phyloP scores from a whole-genome alignment of 208 protist genomes.

The Polymyxa betae region DNA sequence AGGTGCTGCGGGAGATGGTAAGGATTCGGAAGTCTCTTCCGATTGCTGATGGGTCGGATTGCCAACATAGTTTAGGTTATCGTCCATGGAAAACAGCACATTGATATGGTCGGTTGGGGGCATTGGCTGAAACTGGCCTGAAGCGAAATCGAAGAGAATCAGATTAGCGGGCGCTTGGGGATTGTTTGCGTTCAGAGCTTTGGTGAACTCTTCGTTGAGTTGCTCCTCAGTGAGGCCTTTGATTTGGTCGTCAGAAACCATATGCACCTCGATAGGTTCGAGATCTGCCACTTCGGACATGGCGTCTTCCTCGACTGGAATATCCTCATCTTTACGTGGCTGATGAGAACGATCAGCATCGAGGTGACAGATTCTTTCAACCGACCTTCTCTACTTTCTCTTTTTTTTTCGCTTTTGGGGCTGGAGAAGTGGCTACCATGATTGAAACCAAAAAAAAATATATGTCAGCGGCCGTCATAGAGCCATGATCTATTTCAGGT shows the following conservation, averaged over 20 bases:
- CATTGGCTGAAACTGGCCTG: conserved; percentile 30
- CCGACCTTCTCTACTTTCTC: background rate
- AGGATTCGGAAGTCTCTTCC: background rate
- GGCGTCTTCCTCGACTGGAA: conserved; percentile 18
- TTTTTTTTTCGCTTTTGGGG: background rate
- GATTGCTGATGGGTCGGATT: conserved; percentile 32
- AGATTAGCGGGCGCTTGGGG: conserved; percentile 85
- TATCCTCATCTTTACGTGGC: background rate
- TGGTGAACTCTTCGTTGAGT: conserved; percentile 79
- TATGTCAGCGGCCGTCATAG: too few species aligned
- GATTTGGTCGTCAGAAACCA: conserved; percentile 60
- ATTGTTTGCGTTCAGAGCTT: conserved; percentile 88
- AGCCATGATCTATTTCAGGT: too few species aligned
- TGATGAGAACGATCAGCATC: background rate
- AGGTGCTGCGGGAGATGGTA: background rate
- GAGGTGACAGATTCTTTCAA: background rate
- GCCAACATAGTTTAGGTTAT: conserved; percentile 60
- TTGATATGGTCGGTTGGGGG: conserved; percentile 11
- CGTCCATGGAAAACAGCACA: conserved; percentile 33
- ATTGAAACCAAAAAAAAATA: too few species aligned
- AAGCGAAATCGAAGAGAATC: conserved; percentile 81
- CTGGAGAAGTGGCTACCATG: background rate
- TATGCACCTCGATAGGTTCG: conserved; percentile 40
- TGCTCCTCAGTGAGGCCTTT: conserved; percentile 74
- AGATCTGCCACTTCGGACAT: conserved; percentile 36